phyloP scores from a whole-genome alignment of 768 basidiomycete genomes.

The Suillus placidus region DNA sequence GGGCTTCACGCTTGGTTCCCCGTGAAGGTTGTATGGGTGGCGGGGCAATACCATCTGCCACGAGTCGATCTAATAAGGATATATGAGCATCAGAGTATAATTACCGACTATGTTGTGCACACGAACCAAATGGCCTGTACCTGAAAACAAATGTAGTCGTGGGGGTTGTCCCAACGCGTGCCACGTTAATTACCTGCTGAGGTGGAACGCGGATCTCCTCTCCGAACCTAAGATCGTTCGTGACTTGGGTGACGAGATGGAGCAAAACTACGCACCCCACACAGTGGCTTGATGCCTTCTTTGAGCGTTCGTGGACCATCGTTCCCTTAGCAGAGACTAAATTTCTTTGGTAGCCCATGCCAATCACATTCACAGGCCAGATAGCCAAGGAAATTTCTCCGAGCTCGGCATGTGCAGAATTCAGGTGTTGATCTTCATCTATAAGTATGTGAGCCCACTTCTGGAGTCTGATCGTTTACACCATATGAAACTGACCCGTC shows the following conservation, averaged over 20 bases:
- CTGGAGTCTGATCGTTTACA: neutral
- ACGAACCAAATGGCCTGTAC: constrained; percentile 15
- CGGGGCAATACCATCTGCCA: constrained; percentile 10
- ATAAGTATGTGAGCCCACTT: neutral
- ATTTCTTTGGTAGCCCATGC: neutral
- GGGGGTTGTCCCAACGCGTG: constrained; percentile 4
- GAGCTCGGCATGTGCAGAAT: constrained; percentile 11
- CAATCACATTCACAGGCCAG: constrained; percentile 8
- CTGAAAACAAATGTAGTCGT: constrained; percentile 15
- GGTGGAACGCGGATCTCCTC: constrained; percentile 4
- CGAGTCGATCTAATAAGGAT: constrained; percentile 10
- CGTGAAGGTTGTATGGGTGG: constrained; percentile 4
- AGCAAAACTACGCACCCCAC: constrained; percentile 7
- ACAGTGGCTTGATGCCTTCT: constrained; percentile 17
- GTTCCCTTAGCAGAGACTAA: constrained; percentile 1
- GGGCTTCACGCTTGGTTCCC: constrained; percentile 8
- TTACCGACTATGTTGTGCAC: neutral
- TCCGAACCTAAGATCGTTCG: constrained; percentile 10
- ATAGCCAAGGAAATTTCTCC: constrained; percentile 14
- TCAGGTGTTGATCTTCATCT: constrained; percentile 15
- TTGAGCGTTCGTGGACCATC: constrained; percentile 16
- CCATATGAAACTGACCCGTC: constrained; percentile 8
- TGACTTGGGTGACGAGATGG: constrained; percentile 1
- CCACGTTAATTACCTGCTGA: constrained; percentile 6
- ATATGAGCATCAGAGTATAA: neutral